Base-by-base conservation (phyloP, 2,329 filamentous ascomycete species). In the Sphaerulina musiva region DNA sequence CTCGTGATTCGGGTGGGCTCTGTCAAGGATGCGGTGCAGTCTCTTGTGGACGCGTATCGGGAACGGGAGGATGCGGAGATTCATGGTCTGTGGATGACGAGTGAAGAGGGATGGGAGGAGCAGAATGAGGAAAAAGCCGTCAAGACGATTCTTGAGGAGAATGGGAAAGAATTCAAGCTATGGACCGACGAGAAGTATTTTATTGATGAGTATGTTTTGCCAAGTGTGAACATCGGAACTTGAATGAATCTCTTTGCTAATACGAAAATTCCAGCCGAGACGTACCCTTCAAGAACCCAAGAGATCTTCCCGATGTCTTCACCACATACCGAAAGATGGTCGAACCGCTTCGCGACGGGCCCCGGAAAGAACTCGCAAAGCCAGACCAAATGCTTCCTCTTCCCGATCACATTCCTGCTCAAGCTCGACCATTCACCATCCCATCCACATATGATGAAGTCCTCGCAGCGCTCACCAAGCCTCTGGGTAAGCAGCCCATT, bases 161-260 rank as follows among this genome's bases (percentile, higher is more conserved):
- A 76, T 2, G 75, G 74, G 0, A 73, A 83, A 3, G 76, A 81
- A 1, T 87, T 89, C 67, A 80, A 80, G 66, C 55, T 83, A 1
- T 90, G 83, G 81, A 69, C 71, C 0, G 87, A 92, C 62, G 87
- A 90, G 69, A 92, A 91, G 67, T 91, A 87, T 62, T 84, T 84
- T 56, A 76, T 91, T 48, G 84, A 91, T 63, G 86, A 91, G 87
- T 91, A 73, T 71, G 85, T 79, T 23, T 17, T 17, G 14, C 1
- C 14, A 17, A 17, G 14, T 17, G 14, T 17, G 14, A 17, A 17
- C 14, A 17, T 17, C 14, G 14, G 14, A 17, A 17, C 14, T 17
- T 17, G 14, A 17, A 1, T 17, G 14, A 17, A 17, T 17, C 14
- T 17, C 14, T 17, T 17, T 17, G 14, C 14, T 17, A 17, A 17